A percentile compares a stretch with the other conserved stretches of the same genome.
Conservation (phyloP, 106 monocot species). For the Amphibolis antarctica region DNA sequence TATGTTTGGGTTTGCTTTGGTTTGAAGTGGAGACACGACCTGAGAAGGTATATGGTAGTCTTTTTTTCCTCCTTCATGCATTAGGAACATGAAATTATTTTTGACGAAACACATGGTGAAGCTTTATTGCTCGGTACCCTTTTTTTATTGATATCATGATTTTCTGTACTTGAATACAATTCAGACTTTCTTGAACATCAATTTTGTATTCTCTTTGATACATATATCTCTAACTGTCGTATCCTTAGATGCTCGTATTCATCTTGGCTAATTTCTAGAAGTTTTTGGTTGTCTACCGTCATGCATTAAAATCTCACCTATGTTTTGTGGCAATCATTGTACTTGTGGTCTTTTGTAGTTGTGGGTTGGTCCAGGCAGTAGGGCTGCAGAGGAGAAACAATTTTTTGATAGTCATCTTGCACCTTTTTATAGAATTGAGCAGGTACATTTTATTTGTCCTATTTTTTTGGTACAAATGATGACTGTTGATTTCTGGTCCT, state of each 20-base stretch:
- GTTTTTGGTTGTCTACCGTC: too few species aligned
- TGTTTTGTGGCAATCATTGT: slow-evolving; percentile 20
- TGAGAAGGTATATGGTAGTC: slow-evolving; percentile 56
- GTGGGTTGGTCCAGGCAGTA: slow-evolving; percentile 86
- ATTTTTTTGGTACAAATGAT: not conserved
- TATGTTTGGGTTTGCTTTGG: slow-evolving; percentile 57
- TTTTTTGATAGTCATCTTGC: slow-evolving; percentile 91
- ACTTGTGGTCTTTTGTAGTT: slow-evolving; percentile 37
- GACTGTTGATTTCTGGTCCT: not conserved
- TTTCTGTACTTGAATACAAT: too few species aligned
- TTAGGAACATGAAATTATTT: too few species aligned
- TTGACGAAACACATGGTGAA: too few species aligned
- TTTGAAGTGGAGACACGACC: slow-evolving; percentile 87
- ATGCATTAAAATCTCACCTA: not conserved
- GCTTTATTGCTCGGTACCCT: too few species aligned
- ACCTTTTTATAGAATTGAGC: slow-evolving; percentile 97
- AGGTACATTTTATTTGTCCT: slow-evolving; percentile 30
- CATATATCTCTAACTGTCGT: too few species aligned
- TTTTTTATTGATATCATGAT: too few species aligned
- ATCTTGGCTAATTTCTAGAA: too few species aligned
- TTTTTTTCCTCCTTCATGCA: not conserved
- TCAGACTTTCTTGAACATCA: too few species aligned
- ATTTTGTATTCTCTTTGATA: too few species aligned
- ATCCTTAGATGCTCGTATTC: too few species aligned
- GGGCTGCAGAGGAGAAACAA: slow-evolving; percentile 61